Percentiles rank a stretch among this genome's conserved stretches.
Evolutionary conservation across 192 early-diverging fungal genomes (phyloP).

Genomic region (Funneliformis geosporum): DNA sequence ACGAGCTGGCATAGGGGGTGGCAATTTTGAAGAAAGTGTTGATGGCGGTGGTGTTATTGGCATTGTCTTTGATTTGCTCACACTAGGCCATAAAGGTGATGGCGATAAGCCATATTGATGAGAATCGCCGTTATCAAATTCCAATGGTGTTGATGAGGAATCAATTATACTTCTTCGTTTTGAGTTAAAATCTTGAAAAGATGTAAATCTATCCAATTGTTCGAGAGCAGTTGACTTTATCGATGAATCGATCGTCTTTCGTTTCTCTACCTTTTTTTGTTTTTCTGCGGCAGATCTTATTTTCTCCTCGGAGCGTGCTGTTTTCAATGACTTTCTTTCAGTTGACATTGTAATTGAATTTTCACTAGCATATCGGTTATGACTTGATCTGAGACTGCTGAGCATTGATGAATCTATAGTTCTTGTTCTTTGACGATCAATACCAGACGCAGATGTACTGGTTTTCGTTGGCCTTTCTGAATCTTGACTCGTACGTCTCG

Average conservation of each 20-base stretch:
- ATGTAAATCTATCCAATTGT: slow-evolving; percentile 9
- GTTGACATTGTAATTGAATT: neutral
- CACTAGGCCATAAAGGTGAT: slow-evolving; percentile 18
- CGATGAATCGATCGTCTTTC: slow-evolving; percentile 16
- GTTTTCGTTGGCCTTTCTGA: neutral
- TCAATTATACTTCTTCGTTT: neutral
- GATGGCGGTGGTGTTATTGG: slow-evolving; percentile 16
- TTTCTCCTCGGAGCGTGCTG: slow-evolving; percentile 25
- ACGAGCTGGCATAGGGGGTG: slow-evolving; percentile 7
- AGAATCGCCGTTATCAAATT: neutral
- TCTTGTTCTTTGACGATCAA: neutral
- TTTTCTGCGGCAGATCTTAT: neutral
- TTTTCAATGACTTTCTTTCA: slow-evolving; percentile 18
- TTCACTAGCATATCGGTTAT: slow-evolving; percentile 25
- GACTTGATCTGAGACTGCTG: neutral
- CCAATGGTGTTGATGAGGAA: neutral
- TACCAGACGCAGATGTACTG: neutral
- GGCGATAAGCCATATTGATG: neutral
- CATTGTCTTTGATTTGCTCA: slow-evolving; percentile 24
- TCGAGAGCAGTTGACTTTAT: slow-evolving; percentile 4
- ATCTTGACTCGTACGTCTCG: slow-evolving; percentile 13
- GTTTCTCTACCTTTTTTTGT: slow-evolving; percentile 21
- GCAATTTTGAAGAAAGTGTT: slow-evolving; percentile 17
- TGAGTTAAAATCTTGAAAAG: neutral
- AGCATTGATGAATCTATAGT: neutral